phyloP scores from a whole-genome alignment of 768 basidiomycete genomes.

The Russula foetens region DNA sequence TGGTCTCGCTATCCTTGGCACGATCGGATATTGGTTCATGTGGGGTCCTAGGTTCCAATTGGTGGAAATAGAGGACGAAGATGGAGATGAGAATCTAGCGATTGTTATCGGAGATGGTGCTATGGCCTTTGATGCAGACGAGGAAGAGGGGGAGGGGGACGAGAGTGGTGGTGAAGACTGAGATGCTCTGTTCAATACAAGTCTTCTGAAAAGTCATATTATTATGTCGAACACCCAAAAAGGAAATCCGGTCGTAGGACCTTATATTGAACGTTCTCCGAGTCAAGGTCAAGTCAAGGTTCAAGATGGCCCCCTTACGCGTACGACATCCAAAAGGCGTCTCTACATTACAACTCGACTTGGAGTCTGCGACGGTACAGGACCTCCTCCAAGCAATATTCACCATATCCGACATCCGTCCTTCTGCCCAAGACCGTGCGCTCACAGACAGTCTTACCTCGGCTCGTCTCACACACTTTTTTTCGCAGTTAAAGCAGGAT shows the following conservation, averaged over 20 bases:
- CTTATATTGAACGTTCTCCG: neutral
- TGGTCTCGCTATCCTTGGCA: conserved; percentile 35
- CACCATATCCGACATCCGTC: conserved; percentile 56
- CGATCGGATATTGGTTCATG: conserved; percentile 30
- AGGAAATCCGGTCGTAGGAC: neutral
- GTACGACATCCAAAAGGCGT: conserved; percentile 83
- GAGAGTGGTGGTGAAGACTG: conserved; percentile 12
- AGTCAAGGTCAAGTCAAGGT: neutral
- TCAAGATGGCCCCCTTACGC: conserved; percentile 60
- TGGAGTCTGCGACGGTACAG: conserved; percentile 53
- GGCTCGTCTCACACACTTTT: neutral
- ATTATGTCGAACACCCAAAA: neutral
- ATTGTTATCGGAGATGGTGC: neutral
- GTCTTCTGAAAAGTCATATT: neutral
- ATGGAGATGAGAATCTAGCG: conserved; percentile 4
- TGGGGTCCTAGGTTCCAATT: conserved; percentile 8
- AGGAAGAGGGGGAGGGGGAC: conserved; percentile 16
- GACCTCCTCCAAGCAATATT: conserved; percentile 72
- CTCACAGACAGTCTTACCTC: conserved; percentile 11
- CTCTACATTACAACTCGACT: conserved; percentile 62
- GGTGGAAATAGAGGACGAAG: neutral
- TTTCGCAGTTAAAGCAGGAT: conserved; percentile 65
- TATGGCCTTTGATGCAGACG: conserved; percentile 3
- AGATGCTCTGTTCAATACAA: neutral
- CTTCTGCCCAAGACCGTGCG: conserved; percentile 73